These are phyloP conservation scores for Solanum corneliomulleri DNA, from an alignment of 257 asterid species.

Conservation along the genomic window DNA sequence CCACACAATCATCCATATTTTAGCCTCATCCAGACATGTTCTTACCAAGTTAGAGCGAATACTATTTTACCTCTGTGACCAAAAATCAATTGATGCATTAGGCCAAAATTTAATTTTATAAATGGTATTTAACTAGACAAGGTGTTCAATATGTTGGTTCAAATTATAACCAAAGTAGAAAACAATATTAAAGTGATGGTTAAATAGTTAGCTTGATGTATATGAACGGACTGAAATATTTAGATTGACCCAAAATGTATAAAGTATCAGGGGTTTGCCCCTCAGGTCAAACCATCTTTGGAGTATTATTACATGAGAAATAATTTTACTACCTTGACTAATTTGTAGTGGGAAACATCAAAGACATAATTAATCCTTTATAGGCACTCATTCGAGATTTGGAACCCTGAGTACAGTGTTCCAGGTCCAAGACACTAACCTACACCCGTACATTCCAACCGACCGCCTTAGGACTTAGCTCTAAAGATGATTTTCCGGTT, in stretches of 20 bases:
- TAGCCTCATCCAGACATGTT: neutral
- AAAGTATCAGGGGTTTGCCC: neutral
- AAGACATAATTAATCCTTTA: neutral
- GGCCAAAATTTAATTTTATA: neutral
- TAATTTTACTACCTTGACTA: neutral
- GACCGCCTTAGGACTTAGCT: neutral
- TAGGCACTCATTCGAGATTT: neutral
- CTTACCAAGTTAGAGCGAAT: neutral
- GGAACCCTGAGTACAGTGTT: neutral
- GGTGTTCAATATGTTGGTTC: neutral
- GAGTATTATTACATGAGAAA: neutral
- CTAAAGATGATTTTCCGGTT: neutral
- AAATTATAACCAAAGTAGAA: neutral
- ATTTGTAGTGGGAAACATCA: neutral
- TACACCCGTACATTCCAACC: neutral
- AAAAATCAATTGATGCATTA: neutral
- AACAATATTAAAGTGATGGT: neutral
- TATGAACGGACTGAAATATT: neutral
- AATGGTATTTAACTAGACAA: neutral
- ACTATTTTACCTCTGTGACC: neutral
- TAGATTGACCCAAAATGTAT: neutral
- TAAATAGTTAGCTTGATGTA: neutral
- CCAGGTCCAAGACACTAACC: neutral
- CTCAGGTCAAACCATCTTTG: neutral
- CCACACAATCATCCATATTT: neutral